Evolutionary conservation across 805 yeast species (phyloP), one percentile per base, ranked within the genome.

Genomic region (Lipomyces yamanashiensis): DNA sequence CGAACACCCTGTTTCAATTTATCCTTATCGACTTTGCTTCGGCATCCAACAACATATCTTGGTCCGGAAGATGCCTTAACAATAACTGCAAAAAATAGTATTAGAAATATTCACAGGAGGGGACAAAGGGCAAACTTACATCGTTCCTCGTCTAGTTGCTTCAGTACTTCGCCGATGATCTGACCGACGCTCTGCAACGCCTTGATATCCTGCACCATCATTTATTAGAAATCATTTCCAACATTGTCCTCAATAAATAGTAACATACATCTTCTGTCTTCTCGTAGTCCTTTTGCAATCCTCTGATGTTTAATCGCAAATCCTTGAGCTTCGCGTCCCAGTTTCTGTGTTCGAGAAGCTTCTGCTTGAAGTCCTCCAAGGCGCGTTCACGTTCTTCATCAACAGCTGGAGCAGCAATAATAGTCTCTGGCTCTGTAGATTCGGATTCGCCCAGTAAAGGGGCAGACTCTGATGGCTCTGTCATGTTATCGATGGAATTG

Each of bases 61-160:
- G 99, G 99, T 3, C 99, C 99, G 51, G 95, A 88, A 13, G 96
- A 89, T 1, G 98, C 98, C 80, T 93, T 93, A 56, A 95, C 98
- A 69, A 93, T 93, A 75, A 87, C 71, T 69, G 19, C 7, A 21
- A 12, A 7, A 34, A 40, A 44, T 39, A 28, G 8, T 41, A n/a
- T 36, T 36, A 44, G 39, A n/a, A n/a, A 41, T 28, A 71, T 21
- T 7, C 36, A 52, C 33, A 7, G 1, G 21, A 37, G 21, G 17
- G 41, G 21, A 21, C 33, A 10, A 19, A 17, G 8, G 21, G 12
- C 23, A 15, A 19, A 63, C 68, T 33, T 70, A 69, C 72, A 95
- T 71, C 97, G 82, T 75, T 95, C 99, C 57, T 90, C 96, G 67
- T 93, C 96, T 72, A 95, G 81, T 76, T 92, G 97, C 76, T 95